Percentiles rank a stretch among this genome's conserved stretches.
phyloP scores from a whole-genome alignment of 495 filamentous ascomycete genomes.

The Cladorrhinum samala region DNA sequence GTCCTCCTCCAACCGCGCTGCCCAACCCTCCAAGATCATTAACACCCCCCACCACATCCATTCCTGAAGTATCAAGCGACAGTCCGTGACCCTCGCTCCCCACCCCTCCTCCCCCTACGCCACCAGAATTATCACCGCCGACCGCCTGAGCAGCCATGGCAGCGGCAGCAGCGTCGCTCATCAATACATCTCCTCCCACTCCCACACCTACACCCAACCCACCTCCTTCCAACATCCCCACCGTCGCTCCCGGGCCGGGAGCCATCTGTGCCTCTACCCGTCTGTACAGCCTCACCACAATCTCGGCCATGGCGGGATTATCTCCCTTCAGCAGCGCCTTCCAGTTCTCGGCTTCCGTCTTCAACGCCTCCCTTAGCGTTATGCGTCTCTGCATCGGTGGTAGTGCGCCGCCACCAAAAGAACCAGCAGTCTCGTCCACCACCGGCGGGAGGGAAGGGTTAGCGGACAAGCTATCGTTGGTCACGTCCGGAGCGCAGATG shows the following conservation, averaged over 20 bases:
- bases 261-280: conserved; percentile 60
- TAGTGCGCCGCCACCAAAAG: conserved; percentile 9
- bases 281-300: conserved; percentile 67
- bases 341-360: conserved; percentile 55
- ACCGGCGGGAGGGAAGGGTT: conserved; percentile 17
- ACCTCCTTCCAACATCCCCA: conserved; percentile 9
- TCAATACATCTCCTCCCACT: conserved; percentile 26
- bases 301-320: conserved; percentile 57
- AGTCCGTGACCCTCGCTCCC: conserved; percentile 26
- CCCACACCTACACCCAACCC: conserved; percentile 25
- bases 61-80: conserved; percentile 20
- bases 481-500: conserved; percentile 61
- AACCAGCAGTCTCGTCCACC: conserved; percentile 16
- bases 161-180: conserved; percentile 19
- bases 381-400: conserved; percentile 27
- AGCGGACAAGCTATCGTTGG: conserved; percentile 39
- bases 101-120: too few relatives aligned
- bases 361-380: conserved; percentile 65
- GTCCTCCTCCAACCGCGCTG: neutral
- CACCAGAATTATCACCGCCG: neutral
- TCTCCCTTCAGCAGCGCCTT: conserved; percentile 50
- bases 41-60: conserved; percentile 15
- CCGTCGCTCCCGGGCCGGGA: conserved; percentile 25
- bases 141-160: conserved; percentile 5
- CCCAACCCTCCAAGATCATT: conserved; percentile 6